Conservation (phyloP, 345 rosid species). For the Eucalyptus shirleyi region DNA sequence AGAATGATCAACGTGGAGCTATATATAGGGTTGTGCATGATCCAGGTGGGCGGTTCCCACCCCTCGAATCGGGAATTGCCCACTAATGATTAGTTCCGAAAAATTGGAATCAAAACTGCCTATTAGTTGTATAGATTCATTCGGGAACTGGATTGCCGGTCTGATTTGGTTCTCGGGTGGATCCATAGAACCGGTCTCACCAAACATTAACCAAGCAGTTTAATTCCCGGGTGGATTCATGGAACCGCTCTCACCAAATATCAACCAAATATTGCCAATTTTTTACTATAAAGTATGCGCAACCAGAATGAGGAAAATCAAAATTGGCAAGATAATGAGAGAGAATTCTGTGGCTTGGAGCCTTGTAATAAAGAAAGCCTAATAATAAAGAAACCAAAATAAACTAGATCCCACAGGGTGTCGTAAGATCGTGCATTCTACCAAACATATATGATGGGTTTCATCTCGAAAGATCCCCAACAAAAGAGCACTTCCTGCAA, state of each 20-base stretch:
- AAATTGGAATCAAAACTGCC: fast-evolving
- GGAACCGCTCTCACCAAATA: too few relatives aligned
- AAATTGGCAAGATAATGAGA: not conserved
- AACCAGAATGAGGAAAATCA: not conserved
- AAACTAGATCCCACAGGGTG: not conserved
- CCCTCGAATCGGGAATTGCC: fast-evolving
- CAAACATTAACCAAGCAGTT: too few relatives aligned
- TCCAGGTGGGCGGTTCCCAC: fast-evolving
- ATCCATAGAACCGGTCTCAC: too few relatives aligned
- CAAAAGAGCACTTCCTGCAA: constrained; percentile 29
- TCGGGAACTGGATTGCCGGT: fast-evolving
- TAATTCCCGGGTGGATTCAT: fast-evolving
- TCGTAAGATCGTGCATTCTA: not conserved
- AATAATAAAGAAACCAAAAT: not conserved
- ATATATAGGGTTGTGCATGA: too few relatives aligned
- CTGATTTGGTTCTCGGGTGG: fast-evolving
- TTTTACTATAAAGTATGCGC: fast-evolving
- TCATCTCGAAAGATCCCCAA: not conserved
- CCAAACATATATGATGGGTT: not conserved
- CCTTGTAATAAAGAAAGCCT: too few relatives aligned
- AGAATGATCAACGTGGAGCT: too few relatives aligned
- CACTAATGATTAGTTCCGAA: fast-evolving
- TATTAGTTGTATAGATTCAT: fast-evolving
- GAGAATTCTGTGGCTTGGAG: not conserved
- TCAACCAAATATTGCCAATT: too few relatives aligned